Base-by-base conservation (phyloP, 257 asterid species). In the Nicotiana sylvestris region DNA sequence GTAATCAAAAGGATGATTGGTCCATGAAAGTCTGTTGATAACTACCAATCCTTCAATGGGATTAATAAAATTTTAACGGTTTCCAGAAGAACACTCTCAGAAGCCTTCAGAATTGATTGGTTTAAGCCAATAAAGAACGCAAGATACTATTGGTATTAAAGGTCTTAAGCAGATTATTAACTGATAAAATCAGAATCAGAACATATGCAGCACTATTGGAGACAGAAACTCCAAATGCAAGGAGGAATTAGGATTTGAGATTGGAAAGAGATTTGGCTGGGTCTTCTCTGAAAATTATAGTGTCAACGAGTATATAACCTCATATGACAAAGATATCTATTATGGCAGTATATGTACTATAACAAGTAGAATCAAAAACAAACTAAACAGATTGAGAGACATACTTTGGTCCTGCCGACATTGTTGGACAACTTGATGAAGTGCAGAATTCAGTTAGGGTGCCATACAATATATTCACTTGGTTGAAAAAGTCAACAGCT, bases 361-460 rank as follows among this genome's bases (percentile, higher is more conserved):
- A 5, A 25, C 33, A 21, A 61, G 16, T 61, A 61, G 15, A 3
- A 61, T 9, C 1, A 53, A 17, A 53, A 13, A 13, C 4, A 12
- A 53, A 53, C 18, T 53, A 15, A 53, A 64, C 7, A 27, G 17
- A 25, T 4, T 2, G 17, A 62, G 61, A 18, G 67, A 89, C 97
- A 68, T 93, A 95, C 98, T 95, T 92, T 46, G 97, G 95, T 55
- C 98, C 98, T 29, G 98, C 97, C 43, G 97, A 82, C 98, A 95
- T 95, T 68, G 94, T 92, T 21, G 95, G 98, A 89, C 98, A 95
- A 88, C 82, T 92, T 85, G 89, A 93, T 8, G 97, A 83, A 0
- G 98, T 95, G 74, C 98, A 95, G 88, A 95, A 95, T 87, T 93
- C 96, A 25, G 98, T 93, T 70, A 95, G 98, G 61, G 98, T 92